These are phyloP conservation scores for Crithidia sp. DNA, from an alignment of 208 protist genomes.

Conservation along the genomic window DNA sequence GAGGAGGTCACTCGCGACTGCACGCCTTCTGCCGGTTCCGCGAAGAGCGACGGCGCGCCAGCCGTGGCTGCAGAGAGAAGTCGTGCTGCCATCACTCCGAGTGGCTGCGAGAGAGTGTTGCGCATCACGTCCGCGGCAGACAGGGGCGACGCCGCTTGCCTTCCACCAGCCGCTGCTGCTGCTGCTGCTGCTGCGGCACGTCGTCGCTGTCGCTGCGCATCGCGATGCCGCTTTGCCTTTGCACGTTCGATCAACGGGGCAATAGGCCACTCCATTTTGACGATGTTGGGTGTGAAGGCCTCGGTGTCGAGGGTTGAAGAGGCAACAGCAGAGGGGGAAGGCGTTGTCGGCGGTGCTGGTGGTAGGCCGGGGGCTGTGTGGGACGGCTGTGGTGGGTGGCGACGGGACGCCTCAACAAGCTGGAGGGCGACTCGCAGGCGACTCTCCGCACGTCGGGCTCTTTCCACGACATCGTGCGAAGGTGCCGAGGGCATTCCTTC, in stretches of 20 bases:
- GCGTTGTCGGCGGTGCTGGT: no score
- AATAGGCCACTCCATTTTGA: conserved; percentile 18
- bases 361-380: not conserved
- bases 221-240: conserved; percentile 16
- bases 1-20: no score
- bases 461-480: not conserved
- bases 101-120: conserved; percentile 21
- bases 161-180: not conserved
- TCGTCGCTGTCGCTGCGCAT: conserved; percentile 19
- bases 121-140: conserved; percentile 29
- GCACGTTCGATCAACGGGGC: conserved; percentile 15
- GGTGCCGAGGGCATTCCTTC: not conserved
- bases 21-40: not conserved
- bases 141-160: not conserved
- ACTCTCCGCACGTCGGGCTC: conserved; percentile 3
- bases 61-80: conserved; percentile 26
- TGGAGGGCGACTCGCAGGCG: conserved; percentile 19
- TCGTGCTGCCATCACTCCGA: conserved; percentile 29
- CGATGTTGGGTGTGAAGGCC: not conserved
- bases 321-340: no score
- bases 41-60: conserved; percentile 22
- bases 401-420: not conserved
- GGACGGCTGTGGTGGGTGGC: not conserved
- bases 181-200: conserved; percentile 18
- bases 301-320: no score